A percentile compares a stretch with the other conserved stretches of the same genome.
Evolutionary conservation across 2,329 filamentous ascomycete genomes (phyloP).

Genomic region (Teratosphaeria gauchensis): DNA sequence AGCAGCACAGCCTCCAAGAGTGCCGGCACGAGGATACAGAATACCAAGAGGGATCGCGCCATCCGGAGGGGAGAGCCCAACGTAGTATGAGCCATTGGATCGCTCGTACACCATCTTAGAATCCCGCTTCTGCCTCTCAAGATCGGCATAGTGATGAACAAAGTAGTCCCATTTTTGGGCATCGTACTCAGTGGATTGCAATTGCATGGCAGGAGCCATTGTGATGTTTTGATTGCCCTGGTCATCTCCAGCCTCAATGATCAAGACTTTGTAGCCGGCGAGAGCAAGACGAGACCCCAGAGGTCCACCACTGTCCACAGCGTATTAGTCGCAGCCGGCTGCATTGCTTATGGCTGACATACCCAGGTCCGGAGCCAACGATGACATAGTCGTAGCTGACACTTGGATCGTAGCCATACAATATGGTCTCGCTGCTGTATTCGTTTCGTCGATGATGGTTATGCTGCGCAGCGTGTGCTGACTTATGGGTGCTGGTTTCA

Average conservation of each 20-base stretch:
- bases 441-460: background rate
- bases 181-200: slow-evolving; percentile 46
- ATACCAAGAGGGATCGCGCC: slow-evolving; percentile 45
- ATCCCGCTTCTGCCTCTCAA: slow-evolving; percentile 44
- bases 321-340: background rate
- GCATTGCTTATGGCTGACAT: background rate
- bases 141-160: slow-evolving; percentile 51
- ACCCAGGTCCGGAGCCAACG: slow-evolving; percentile 50
- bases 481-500: background rate
- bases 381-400: slow-evolving; percentile 51
- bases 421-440: background rate
- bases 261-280: slow-evolving; percentile 50
- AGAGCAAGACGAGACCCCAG: slow-evolving; percentile 51
- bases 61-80: slow-evolving; percentile 43
- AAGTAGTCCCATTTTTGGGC: slow-evolving; percentile 54
- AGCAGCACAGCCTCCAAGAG: slow-evolving; percentile 49
- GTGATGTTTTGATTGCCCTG: slow-evolving; percentile 42
- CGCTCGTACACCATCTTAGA: slow-evolving; percentile 51
- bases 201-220: slow-evolving; percentile 46
- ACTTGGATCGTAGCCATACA: background rate
- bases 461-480: background rate
- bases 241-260: slow-evolving; percentile 53
- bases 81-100: slow-evolving; percentile 42
- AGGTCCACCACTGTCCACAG: slow-evolving; percentile 37
- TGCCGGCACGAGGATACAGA: slow-evolving; percentile 49